Base-by-base conservation (phyloP, 345 rosid genomes). In the Adansonia digitata region DNA sequence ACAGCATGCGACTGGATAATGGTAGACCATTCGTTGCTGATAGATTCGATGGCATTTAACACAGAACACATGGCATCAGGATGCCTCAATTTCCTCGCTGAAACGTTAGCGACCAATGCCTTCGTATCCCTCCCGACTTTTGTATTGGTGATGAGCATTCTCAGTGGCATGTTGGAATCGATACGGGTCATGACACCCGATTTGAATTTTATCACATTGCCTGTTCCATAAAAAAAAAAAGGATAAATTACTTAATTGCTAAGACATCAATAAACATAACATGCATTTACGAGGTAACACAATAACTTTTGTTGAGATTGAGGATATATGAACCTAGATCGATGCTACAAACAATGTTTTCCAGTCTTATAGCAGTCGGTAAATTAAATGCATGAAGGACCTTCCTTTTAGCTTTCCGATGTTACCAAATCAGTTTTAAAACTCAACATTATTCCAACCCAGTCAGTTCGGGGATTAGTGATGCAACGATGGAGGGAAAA, bases 111-210 rank as follows among this genome's bases (percentile, higher is more conserved):
- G 62, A 96, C 98, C 77, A 96, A 79, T 52, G 97, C 97, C 80
- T 90, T 93, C 0, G 99, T 96, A 80, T 96, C 90, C 78, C 99
- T 83, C 51, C 95, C 94, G 17, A 96, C 97, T 83, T 82, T 89
- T 5, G 98, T 93, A 87, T 96, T 89, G 34, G 99, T 96, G 71
- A 96, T 86, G 34, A 96, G 97, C 97, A 96, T 89, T 82, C 78
- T 88, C 14, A 93, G 78, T 9, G 92, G 91, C 85, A 87, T 77
- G 64, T 77, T 84, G 31, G 98, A 83, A 51, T 79, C 80, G 71
- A 96, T 80, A 20, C 82, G 81, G 14, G 90, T 87, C 77, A 96
- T 75, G 76, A 76, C 77, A 74, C 99, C 98, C 17, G 94, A 82
- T 77, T 81, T 87, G 88, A 90, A 90, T 92, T 89, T 85, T 78